Conservation (phyloP, 495 filamentous ascomycete genomes). For the Hypoxylon trugodes region DNA sequence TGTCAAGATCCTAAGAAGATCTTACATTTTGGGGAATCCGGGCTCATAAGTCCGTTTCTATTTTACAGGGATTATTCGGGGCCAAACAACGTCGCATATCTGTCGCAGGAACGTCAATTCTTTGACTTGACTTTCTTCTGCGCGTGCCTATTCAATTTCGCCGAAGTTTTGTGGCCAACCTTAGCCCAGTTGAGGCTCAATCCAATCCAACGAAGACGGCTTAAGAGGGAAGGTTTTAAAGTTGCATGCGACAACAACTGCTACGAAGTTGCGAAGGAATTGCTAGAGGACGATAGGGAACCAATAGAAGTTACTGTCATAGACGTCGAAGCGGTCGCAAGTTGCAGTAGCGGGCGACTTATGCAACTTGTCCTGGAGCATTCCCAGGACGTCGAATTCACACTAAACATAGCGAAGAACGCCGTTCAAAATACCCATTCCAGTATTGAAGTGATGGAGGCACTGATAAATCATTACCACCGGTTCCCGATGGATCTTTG, state of each 20-base stretch:
- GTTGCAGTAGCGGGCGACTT: not conserved
- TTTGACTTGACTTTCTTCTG: not conserved
- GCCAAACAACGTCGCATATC: no score
- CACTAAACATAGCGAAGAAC: not conserved
- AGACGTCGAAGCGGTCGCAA: not conserved
- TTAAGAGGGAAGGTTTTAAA: not conserved
- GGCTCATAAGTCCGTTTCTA: no score
- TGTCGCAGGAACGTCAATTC: no score
- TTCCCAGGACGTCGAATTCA: not conserved
- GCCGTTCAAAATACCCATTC: not conserved
- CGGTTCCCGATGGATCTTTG: not conserved
- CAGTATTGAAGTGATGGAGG: not conserved
- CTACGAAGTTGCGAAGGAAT: not conserved
- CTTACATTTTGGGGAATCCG: no score
- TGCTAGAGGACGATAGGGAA: not conserved
- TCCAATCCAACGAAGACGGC: not conserved
- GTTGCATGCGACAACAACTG: not conserved
- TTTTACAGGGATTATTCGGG: no score
- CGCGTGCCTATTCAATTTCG: not conserved
- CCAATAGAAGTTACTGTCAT: not conserved
- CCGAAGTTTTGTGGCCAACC: not conserved
- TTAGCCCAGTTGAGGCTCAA: not conserved
- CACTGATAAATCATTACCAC: not conserved
- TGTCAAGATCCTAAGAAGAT: not conserved
- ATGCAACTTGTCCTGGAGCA: not conserved